Evolutionary conservation across 2,329 filamentous ascomycete genomes (phyloP).

Genomic region (Diaporthe caulivora): DNA sequence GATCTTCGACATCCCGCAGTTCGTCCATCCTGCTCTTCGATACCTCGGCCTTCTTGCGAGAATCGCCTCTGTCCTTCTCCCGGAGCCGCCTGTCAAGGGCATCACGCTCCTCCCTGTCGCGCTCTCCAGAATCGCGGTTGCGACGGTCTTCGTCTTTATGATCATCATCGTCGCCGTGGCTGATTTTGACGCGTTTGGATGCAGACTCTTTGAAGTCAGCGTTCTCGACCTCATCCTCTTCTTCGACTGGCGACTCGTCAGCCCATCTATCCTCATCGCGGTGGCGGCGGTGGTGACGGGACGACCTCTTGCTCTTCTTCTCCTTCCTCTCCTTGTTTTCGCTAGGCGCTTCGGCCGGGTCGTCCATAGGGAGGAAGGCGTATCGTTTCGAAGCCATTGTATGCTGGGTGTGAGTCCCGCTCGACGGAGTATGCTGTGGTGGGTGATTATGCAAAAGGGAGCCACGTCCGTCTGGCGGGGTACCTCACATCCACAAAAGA

Average conservation of each 20-base stretch:
- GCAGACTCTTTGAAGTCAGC: slow-evolving; percentile 77
- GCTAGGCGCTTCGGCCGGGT: slow-evolving; percentile 61
- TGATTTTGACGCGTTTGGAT: slow-evolving; percentile 76
- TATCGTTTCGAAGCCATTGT: slow-evolving; percentile 66
- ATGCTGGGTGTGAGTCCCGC: neutral
- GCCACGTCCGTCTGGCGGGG: neutral
- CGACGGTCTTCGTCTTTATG: slow-evolving; percentile 44
- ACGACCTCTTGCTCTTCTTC: slow-evolving; percentile 57
- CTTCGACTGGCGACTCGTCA: slow-evolving; percentile 74
- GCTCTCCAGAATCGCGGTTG: slow-evolving; percentile 47
- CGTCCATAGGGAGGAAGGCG: slow-evolving; percentile 76
- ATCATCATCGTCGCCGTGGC: slow-evolving; percentile 64
- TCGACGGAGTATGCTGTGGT: neutral
- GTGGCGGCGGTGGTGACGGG: slow-evolving; percentile 43
- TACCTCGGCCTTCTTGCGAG: slow-evolving; percentile 66
- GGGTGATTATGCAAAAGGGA: neutral
- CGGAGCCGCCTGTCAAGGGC: slow-evolving; percentile 83
- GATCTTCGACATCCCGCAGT: slow-evolving; percentile 75
- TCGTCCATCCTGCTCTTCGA: slow-evolving; percentile 75
- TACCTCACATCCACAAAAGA: neutral
- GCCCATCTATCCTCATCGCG: slow-evolving; percentile 76
- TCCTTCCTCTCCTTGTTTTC: slow-evolving; percentile 57
- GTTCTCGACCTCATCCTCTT: slow-evolving; percentile 60
- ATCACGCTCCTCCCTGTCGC: slow-evolving; percentile 80
- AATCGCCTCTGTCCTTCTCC: slow-evolving; percentile 75